phyloP scores from a whole-genome alignment of 768 basidiomycete genomes.

The Auricularia sp. region DNA sequence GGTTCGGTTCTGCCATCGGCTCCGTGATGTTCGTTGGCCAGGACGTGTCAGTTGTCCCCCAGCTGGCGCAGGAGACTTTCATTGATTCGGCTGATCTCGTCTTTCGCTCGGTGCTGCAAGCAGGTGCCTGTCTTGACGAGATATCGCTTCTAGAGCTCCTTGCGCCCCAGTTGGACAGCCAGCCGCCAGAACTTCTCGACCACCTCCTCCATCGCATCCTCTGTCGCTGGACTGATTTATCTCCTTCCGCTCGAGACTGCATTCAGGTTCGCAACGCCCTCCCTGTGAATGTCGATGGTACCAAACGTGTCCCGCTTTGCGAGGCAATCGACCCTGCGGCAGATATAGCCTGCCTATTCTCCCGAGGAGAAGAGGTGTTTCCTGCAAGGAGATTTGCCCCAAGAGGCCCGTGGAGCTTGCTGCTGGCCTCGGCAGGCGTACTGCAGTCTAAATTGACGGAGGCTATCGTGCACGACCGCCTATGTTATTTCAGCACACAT shows the following conservation, averaged over 20 bases:
- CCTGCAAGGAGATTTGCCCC: not conserved
- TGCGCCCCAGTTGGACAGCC: not conserved
- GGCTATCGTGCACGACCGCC: not conserved
- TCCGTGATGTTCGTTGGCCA: not conserved
- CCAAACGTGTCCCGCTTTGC: not conserved
- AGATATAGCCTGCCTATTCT: not conserved
- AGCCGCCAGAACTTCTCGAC: not conserved
- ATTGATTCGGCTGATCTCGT: not conserved
- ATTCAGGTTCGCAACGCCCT: not conserved
- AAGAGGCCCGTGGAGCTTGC: not conserved
- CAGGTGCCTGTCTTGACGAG: not conserved
- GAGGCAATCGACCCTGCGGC: not conserved
- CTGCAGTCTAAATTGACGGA: not conserved
- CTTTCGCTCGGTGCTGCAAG: not conserved
- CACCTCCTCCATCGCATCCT: not conserved
- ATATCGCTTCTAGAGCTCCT: not conserved
- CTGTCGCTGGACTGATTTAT: not conserved
- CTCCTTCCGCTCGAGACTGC: not conserved
- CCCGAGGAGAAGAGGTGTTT: not conserved
- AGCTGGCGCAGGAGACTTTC: not conserved
- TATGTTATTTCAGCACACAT: not conserved
- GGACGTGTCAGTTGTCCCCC: not conserved
- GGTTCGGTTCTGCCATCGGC: not conserved
- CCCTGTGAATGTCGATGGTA: not conserved
- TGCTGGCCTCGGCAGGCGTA: not conserved